Base-by-base conservation (phyloP, 495 filamentous ascomycete species). In the Penicillium paradoxum region DNA sequence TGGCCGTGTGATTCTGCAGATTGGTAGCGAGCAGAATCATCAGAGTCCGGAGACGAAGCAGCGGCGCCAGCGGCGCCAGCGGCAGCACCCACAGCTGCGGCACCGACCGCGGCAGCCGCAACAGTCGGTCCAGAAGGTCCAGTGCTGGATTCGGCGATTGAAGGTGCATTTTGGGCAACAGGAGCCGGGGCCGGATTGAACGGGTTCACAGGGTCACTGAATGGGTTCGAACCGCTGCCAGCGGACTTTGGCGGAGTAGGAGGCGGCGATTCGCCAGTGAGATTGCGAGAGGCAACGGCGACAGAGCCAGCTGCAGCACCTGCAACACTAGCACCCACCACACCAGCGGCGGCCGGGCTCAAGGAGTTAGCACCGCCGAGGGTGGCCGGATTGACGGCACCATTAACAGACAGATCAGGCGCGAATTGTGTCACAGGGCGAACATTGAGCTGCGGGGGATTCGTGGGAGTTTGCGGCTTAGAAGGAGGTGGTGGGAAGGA, bases 351-450 rank as follows among this genome's bases (percentile, higher is more conserved):
- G 41, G 55, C 61, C 2, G 47, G 39, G 39, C 13, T 42, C 21
- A 42, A 42, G 19, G 13, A 21, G 0, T 45, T 62, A 22, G 68
- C 72, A 13, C 73, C 67, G 62, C 67, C 71, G 45, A 72, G 55
- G 49, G 63, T 65, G 50, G 79, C 56, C 27, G 65, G 55, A 47
- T 71, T 64, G n/a, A 55, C 51, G 27, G 45, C 46, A 15, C 62
- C 70, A 63, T 62, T 69, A 58, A 51, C 73, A 71, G 32, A 68
- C 36, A 90, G 74, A 53, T 81, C 85, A 8, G 91, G 91, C 11
- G 86, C 77, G 67, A 97, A 95, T 60, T 95, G 84, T 49, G 90
- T 92, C 29, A 95, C 81, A 0, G 91, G 93, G 33, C 90, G 86
- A 44, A 96, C 78, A 58, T 90, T 95, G 38, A 97, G 77, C 48